Percentiles rank a stretch among this genome's conserved stretches.
These are phyloP conservation scores for Phytophthora tubulina DNA, from an alignment of 352 stramenopile genomes.

Conservation along the genomic window DNA sequence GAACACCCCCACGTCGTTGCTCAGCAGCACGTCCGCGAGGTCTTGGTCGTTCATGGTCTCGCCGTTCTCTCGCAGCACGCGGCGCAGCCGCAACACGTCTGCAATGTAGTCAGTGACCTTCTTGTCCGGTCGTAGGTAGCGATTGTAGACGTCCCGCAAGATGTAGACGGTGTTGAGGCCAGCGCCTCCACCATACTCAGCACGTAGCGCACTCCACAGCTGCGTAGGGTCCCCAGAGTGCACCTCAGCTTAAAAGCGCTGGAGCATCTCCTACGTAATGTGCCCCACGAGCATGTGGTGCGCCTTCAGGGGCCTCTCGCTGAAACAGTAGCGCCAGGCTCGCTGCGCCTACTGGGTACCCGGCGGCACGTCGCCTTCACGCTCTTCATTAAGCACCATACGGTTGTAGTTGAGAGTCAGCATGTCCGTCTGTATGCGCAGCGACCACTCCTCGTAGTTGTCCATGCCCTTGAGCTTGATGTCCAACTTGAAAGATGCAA, in stretches of 20 bases:
- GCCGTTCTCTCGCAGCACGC: background rate
- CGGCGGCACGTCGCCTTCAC: background rate
- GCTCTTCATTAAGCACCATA: background rate
- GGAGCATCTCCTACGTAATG: background rate
- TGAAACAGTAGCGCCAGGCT: background rate
- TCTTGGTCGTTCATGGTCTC: background rate
- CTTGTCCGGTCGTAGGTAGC: background rate
- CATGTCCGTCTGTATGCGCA: background rate
- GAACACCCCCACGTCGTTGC: background rate
- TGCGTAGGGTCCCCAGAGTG: background rate
- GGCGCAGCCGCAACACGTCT: background rate
- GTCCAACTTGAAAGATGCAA: constrained; percentile 1
- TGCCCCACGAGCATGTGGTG: background rate
- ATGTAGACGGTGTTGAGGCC: background rate
- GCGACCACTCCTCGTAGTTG: constrained; percentile 3
- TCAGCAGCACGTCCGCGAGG: background rate
- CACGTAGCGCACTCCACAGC: background rate
- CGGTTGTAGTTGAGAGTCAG: background rate
- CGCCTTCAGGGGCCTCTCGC: background rate
- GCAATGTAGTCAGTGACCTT: background rate
- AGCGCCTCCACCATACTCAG: too few relatives aligned
- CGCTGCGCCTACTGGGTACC: background rate
- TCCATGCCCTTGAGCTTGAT: background rate
- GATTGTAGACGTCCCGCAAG: background rate
- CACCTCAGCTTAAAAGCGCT: background rate